Evolutionary conservation across 2,329 filamentous ascomycete species (phyloP), one percentile per base, ranked within the genome.

Genomic region (Trichoderma koningiopsis): DNA sequence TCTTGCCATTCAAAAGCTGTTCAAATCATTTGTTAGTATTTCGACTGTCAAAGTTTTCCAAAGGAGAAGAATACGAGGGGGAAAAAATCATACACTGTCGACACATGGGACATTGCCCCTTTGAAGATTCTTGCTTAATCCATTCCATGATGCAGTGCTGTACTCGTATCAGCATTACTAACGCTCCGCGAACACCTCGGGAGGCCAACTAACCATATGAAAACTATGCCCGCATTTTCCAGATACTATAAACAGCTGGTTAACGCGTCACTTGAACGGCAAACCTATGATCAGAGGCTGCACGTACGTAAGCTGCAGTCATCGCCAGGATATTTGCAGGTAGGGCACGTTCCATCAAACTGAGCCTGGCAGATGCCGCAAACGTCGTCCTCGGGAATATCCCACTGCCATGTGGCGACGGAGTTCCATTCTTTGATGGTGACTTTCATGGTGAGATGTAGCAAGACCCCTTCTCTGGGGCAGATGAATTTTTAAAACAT

Each of bases 331-430:
- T 94, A 98, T 85, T 96, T 97, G 89, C 96, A 99, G 68, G 94
- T 96, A 58, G 96, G 94, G 83, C 96, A 99, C 31, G 96, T 98
- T 70, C 94, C 95, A 79, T 99, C 96, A 78, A 98, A 99, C 76
- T 97, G 92, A 72, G 97, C 94, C 78, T 97, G 95, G 82, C 96
- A 99, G 82, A 99, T 99, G 75, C 96, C 96, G 76, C 96, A 99
- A 72, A 98, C 94, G 79, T 99, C 95, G 82, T 97, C 95, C 76
- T 97, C 94, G 29, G 95, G 94, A 76, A 98, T 92, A 79, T 98
- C 93, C 96, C 96, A 99, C 73, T 93, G 90, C 96, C 96, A 99
- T 68, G 94, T 95, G 22, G 96, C 96, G 72, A 99, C 93, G 4
- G 94, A 92, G 76, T 96, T 91, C 93, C 95, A 98, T 78, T 93